A percentile compares a stretch with the other conserved stretches of the same genome.
These are phyloP conservation scores for Berberis thunbergii DNA, from an alignment of 164 flowering plant genomes.

Conservation along the genomic window DNA sequence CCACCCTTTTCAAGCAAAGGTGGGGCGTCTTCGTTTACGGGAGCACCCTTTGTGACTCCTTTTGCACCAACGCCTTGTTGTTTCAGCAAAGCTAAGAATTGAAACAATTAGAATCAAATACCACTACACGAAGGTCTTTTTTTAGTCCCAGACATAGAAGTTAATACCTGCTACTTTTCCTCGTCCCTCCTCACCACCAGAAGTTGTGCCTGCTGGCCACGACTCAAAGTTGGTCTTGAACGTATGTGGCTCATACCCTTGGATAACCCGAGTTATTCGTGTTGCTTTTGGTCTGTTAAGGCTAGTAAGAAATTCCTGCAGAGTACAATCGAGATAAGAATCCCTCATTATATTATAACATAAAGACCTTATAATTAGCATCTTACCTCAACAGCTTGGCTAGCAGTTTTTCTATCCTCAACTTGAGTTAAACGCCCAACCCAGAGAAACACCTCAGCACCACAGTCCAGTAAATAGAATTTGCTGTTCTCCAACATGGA, in stretches of 20 bases:
- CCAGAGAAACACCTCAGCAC: conserved; percentile 91
- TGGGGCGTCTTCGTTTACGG: conserved; percentile 82
- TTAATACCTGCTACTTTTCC: conserved; percentile 95
- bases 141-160: neutral
- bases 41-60: conserved; percentile 61
- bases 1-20: conserved; percentile 94
- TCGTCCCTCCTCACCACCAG: conserved; percentile 89
- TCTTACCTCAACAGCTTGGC: conserved; percentile 85
- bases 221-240: conserved; percentile 94
- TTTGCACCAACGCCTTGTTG: conserved; percentile 93
- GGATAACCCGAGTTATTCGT: conserved; percentile 74
- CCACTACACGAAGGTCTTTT: neutral
- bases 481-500: conserved; percentile 73
- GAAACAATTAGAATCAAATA: conserved; percentile 6
- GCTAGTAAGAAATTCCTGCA: conserved; percentile 68
- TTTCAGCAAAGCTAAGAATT: conserved; percentile 76
- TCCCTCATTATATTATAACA: neutral
- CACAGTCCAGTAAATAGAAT: conserved; percentile 90
- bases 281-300: conserved; percentile 88
- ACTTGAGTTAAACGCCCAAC: conserved; percentile 95
- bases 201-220: conserved; percentile 82
- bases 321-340: conserved; percentile 9
- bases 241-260: conserved; percentile 90
- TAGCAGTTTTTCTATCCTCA: conserved; percentile 92
- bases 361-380: conserved; percentile 1